phyloP scores from a whole-genome alignment of 225 moss, liverwort and hornwort genomes.

The Anthoceros angustus region DNA sequence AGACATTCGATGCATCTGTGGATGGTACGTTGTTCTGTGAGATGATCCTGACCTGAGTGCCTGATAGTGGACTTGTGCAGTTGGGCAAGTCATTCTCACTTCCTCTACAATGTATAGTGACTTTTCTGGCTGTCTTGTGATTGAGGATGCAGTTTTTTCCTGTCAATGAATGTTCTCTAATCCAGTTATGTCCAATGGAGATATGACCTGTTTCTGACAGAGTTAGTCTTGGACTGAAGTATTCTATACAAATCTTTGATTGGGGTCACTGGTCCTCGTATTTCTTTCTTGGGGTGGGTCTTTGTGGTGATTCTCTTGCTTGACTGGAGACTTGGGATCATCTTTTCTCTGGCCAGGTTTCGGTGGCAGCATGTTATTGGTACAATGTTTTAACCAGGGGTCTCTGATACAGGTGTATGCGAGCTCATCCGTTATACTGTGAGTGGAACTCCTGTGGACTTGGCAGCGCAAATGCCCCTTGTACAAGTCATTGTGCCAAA shows the following conservation, averaged over 20 bases:
- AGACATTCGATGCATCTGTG: conserved; percentile 99
- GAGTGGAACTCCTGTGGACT: conserved; percentile 65
- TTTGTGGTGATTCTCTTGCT: no score
- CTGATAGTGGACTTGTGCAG: neutral
- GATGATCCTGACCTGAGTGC: conserved; percentile 50
- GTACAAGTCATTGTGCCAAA: conserved; percentile 87
- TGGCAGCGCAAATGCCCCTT: conserved; percentile 73
- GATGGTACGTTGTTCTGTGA: conserved; percentile 99
- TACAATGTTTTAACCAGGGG: conserved; percentile 9
- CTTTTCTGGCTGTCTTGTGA: no score
- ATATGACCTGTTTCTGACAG: no score
- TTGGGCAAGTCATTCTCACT: neutral
- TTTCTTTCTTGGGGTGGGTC: no score
- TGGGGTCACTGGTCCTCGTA: no score
- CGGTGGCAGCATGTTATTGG: neutral
- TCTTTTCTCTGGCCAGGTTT: no score
- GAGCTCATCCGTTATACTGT: conserved; percentile 91
- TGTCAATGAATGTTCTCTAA: no score
- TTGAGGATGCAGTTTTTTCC: no score
- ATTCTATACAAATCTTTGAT: no score
- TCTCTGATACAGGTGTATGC: conserved; percentile 39
- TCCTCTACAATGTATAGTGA: neutral
- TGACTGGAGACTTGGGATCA: no score
- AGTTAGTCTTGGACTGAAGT: no score
- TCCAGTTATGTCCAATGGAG: no score